These are phyloP conservation scores for Xylariaceae sp. DNA, from an alignment of 2,329 filamentous ascomycete genomes.

Conservation along the genomic window DNA sequence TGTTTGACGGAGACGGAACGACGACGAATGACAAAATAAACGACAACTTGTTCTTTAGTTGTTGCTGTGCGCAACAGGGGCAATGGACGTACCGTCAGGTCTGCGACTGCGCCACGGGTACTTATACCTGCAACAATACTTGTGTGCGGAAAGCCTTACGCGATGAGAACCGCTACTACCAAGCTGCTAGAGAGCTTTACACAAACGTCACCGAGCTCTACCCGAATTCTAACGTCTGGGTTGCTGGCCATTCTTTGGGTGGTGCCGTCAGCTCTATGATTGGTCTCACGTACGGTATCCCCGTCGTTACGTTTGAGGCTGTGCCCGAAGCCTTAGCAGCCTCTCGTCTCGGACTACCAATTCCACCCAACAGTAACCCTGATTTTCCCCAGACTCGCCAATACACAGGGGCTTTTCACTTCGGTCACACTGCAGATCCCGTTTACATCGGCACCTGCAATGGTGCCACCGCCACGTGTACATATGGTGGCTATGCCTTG, in stretches of 20 bases:
- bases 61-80: slow-evolving; percentile 91
- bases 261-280: slow-evolving; percentile 85
- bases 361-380: slow-evolving; percentile 72
- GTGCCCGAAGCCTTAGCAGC: slow-evolving; percentile 87
- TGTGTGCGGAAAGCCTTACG: slow-evolving; percentile 72
- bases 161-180: slow-evolving; percentile 87
- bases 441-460: slow-evolving; percentile 94
- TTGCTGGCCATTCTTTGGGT: slow-evolving; percentile 87
- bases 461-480: slow-evolving; percentile 80
- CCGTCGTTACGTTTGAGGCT: slow-evolving; percentile 88
- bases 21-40: slow-evolving; percentile 97
- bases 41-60: slow-evolving; percentile 96
- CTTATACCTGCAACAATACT: slow-evolving; percentile 87
- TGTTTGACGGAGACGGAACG: slow-evolving; percentile 95
- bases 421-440: slow-evolving; percentile 93
- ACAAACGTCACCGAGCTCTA: slow-evolving; percentile 88
- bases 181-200: slow-evolving; percentile 81
- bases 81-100: slow-evolving; percentile 87
- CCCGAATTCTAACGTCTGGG: slow-evolving; percentile 77
- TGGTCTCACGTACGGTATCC: slow-evolving; percentile 83
- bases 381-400: slow-evolving; percentile 63
- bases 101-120: slow-evolving; percentile 83
- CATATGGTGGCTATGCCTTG: slow-evolving; percentile 87
- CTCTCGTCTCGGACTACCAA: slow-evolving; percentile 74
- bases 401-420: slow-evolving; percentile 78